Evolutionary conservation across 345 rosid genomes (phyloP).

Genomic region (Cardamine chenopodiifolia): DNA sequence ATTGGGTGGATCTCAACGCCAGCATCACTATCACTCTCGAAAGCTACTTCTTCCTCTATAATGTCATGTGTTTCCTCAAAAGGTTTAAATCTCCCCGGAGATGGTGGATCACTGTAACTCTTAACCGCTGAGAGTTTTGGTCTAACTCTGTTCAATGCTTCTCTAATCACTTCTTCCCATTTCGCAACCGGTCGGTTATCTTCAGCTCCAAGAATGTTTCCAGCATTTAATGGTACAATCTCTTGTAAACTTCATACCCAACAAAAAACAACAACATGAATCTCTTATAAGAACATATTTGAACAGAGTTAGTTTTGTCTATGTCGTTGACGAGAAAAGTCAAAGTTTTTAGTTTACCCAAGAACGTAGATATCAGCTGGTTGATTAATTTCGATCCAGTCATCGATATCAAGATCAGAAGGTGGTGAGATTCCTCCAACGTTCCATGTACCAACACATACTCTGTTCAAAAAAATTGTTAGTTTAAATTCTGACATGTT

Average conservation of each 20-base stretch:
- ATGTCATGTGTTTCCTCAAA: constrained; percentile 62
- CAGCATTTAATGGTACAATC: constrained; percentile 92
- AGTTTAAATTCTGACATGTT: constrained; percentile 26
- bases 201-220: constrained; percentile 93
- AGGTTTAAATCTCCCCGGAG: constrained; percentile 81
- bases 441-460: constrained; percentile 89
- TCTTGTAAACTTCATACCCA: constrained; percentile 71
- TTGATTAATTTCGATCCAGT: constrained; percentile 70
- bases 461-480: constrained; percentile 44
- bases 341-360: constrained; percentile 51
- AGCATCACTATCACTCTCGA: constrained; percentile 73
- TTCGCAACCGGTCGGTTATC: constrained; percentile 73
- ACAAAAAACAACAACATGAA: neutral
- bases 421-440: constrained; percentile 87
- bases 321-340: constrained; percentile 32
- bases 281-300: constrained; percentile 14
- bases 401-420: constrained; percentile 84
- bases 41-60: constrained; percentile 75
- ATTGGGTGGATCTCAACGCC: constrained; percentile 84
- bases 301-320: constrained; percentile 32
- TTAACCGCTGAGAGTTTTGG: constrained; percentile 55
- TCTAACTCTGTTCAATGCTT: constrained; percentile 62
- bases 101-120: constrained; percentile 89
- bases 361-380: constrained; percentile 90
- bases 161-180: constrained; percentile 90